Evolutionary conservation across 1,284 basidiomycete genomes (phyloP), one percentile per base, ranked within the genome.

Genomic region (Sphaerobolus stellatus): DNA sequence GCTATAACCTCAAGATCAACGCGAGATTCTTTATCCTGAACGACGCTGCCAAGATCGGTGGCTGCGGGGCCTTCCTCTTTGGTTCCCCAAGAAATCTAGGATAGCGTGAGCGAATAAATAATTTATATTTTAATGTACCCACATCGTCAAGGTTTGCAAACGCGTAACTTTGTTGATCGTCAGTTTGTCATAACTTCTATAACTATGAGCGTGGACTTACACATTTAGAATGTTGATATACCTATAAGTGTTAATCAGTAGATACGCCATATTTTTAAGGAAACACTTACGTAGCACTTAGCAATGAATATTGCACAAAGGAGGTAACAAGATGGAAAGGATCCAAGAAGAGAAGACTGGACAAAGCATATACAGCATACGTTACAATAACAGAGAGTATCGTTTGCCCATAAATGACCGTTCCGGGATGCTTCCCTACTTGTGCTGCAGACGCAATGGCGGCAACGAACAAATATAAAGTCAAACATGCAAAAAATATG

Each of bases 261-360:
- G 7, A 38, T 7, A 22, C 28, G 41, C 22, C 16, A 14, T 5
- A 43, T 7, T n/a, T n/a, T n/a, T 18, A 48, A 54, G 3, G n/a
- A 30, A 9, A 30, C 25, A 49, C 53, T 29, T 27, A 95, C n/a
- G 87, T 88, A 4, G 92, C 91, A 1, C 87, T 86, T 56, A 98
- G 77, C 16, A 99, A 75, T 60, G 98, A 71, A 68, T 97, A 98
- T 56, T 93, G 94, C 6, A 88, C 60, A 66, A 95, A 95, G 63
- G 90, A 93, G 2, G 94, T 98, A 58, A 98, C 54, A 71, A 97
- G 84, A 72, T 96, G 92, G 86, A 94, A 92, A 14, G 94, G 93
- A 71, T 98, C 95, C 58, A 97, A 82, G 0, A 94, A 91, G 16
- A 98, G 73, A n/a, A 97, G 60, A 62, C 91, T 92, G 40, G 88